Evolutionary conservation across 495 filamentous ascomycete genomes (phyloP), one percentile per base, ranked within the genome.

Genomic region (Lindgomyces ingoldianus): DNA sequence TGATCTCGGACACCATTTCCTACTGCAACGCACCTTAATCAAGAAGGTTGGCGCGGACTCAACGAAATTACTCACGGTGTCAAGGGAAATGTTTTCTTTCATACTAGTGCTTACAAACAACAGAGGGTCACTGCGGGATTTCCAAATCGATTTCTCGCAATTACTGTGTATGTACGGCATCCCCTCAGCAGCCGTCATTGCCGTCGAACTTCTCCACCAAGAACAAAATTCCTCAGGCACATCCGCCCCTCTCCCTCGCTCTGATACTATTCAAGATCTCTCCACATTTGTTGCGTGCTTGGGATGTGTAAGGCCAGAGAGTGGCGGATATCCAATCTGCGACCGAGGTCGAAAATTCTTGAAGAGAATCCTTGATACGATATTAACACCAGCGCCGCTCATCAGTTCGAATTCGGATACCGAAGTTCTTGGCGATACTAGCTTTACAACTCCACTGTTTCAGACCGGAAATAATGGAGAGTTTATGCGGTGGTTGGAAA

Each of bases 201-300:
- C 83, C 24, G 77, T 87, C 46, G 86, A 89, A 65, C 79, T 89
- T 12, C 73, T 86, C 6, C 83, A 79, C 48, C 84, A 86, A 60
- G 81, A 81, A 12, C 80, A 82, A 59, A 71, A 74, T 3, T 77
- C 45, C 66, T 75, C 54, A 22, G 47, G 46, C 3, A 22, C 55
- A 50, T 49, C 65, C 24, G 60, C 77, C 29, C 57, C 76, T 56
- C 72, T 83, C 3, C 84, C 84, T 0, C 80, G 85, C 16, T 84
- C 86, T 0, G 82, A 85, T 64, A 76, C 83, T 10, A 84, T 87
- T 33, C 86, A 86, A 45, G 85, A 87, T 56, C 76, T 88, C 6
- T 87, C 84, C 57, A 79, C 87, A 14, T 84, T 89, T 46, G 77
- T 87, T 18, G 84, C 83, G 0, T 80, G 80, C 33, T 73, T 88